phyloP scores from a whole-genome alignment of 176 grass and related monocot species.

The Themeda triandra region DNA sequence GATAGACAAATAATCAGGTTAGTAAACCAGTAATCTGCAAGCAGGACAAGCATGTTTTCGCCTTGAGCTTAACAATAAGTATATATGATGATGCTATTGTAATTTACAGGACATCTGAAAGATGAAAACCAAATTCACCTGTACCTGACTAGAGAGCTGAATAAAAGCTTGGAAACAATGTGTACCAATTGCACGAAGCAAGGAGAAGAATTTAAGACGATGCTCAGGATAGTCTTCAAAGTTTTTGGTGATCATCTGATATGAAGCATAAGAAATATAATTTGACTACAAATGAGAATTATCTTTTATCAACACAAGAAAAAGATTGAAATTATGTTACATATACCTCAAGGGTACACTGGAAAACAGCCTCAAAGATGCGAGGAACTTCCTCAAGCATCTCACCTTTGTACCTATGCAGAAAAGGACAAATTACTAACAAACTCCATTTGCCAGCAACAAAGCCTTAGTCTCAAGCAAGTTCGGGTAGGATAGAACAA shows the following conservation, averaged over 20 bases:
- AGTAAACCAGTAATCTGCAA: not conserved
- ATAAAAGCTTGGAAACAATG: slow-evolving; percentile 73
- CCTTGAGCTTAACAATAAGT: not conserved
- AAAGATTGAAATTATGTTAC: not conserved
- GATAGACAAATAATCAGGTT: slow-evolving; percentile 3
- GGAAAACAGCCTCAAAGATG: slow-evolving; percentile 15
- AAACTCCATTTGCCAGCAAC: not conserved
- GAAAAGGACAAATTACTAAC: not conserved
- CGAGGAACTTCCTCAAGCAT: slow-evolving; percentile 12
- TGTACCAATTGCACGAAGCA: slow-evolving; percentile 58
- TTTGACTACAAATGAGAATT: not conserved
- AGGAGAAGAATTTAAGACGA: slow-evolving; percentile 64
- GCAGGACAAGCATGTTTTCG: not conserved
- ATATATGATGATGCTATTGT: not conserved
- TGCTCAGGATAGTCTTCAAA: slow-evolving; percentile 52
- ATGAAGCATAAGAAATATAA: not conserved
- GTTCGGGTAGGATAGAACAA: not conserved
- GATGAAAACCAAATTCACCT: slow-evolving; percentile 16
- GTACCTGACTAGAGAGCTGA: slow-evolving; percentile 60
- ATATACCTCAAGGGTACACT: slow-evolving; percentile 38
- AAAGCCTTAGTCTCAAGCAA: not conserved
- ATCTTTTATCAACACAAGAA: not conserved
- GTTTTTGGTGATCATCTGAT: slow-evolving; percentile 68
- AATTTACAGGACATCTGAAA: not conserved
- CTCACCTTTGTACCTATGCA: slow-evolving; percentile 7